Evolutionary conservation across 768 basidiomycete genomes (phyloP), one percentile per base, ranked within the genome.

Genomic region (Hypholoma fasciculare): DNA sequence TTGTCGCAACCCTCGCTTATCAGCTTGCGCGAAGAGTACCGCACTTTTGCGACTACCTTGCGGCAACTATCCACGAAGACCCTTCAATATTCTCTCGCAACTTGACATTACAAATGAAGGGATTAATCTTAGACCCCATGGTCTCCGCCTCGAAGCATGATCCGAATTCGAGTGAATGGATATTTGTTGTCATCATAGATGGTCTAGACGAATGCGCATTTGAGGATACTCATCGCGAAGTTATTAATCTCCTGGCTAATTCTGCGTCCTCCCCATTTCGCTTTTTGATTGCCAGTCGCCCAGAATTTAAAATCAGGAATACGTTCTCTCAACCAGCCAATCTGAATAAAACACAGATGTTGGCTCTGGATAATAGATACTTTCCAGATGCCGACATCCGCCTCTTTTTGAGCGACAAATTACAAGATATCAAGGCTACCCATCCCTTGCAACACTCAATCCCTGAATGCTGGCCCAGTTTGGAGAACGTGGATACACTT

Each of bases 151-250:
- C 13, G 19, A 19, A 11, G 11, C 14, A 36, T 23, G 30, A 30
- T 26, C 52, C 16, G 11, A 19, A 6, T 13, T 23, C 37, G 37
- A 42, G 57, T 0, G 23, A 23, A 23, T 23, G 23, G 23, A 23
- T 23, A 1, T 38, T n/a, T 13, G 17, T 60, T n/a, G 56, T 62
- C 34, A 47, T 66, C 40, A 34, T 66, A 12, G 65, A 66, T 51
- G 65, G 65, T 7, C 51, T 66, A 7, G 65, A 67, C 13, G 62
- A 67, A 57, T 67, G 66, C 34, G n/a, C 20, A 7, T 55, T 52
- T 23, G 20, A 52, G 5, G 48, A 54, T 2, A 34, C 34, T 14
- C 62, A 63, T 19, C 42, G 40, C 4, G 47, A 56, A 8, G 27
- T 67, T 2, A 16, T 67, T 1, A 17, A 55, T 2, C 20, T 42